Base-by-base conservation (phyloP, 2,329 filamentous ascomycete species). In the Knufia fluminis region DNA sequence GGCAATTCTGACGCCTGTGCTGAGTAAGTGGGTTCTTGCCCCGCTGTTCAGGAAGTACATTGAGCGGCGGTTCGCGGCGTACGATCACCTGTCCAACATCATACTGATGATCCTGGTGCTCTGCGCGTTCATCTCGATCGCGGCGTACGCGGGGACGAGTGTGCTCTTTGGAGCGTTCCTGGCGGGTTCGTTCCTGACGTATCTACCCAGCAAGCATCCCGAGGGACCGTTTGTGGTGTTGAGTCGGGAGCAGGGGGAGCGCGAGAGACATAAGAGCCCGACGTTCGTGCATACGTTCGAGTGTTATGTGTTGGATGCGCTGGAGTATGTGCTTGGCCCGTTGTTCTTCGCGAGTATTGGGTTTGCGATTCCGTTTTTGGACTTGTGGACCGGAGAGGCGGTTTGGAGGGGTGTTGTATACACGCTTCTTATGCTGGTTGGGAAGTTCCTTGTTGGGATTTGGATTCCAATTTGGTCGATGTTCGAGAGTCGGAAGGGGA, bases 321-420 rank as follows among this genome's bases (percentile, higher is more conserved):
- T 31, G 9, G 20, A 45, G 26, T 45, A 45, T 33, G 17, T 45
- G 6, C 19, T 45, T 8, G 24, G 16, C 16, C 42, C 42, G 12
- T n/a, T 45, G 42, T 45, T 45, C 26, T 45, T 45, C 20, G 42
- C 42, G 6, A 45, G 42, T 0, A 82, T 91, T 32, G 85, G 85
- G 0, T 89, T 90, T 61, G 82, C 85, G 0, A 84, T 91, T 1
- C 85, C 85, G 0, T 82, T 90, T 24, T 77, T 75, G 0, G 66
- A 77, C 3, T 79, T 91, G 71, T 90, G 89, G 57, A 62, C 63
- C 0, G 76, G 77, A 0, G 59, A 66, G 0, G 71, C 85, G 0
- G 66, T 88, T 1, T 91, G 84, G 85, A 77, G 78, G 10, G 85
- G 85, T 0, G 53, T 88, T 0, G 72, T 88, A 1, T 91, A 89